Conservation (phyloP, 371 early-diverging fungal genomes). For the Mucor circinelloides region DNA sequence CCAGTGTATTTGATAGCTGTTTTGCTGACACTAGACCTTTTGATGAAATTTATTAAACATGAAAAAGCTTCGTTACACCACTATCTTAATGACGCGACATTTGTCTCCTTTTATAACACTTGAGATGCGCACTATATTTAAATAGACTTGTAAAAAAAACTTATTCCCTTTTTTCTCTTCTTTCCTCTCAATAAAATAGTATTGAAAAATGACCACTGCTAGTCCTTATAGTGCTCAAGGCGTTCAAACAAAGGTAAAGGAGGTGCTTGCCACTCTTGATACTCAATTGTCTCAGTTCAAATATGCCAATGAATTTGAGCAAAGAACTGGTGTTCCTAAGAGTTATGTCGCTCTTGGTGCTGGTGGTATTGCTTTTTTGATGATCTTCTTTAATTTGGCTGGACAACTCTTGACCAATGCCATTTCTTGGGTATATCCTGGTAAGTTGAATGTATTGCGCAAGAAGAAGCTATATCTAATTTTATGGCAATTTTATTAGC, state of each 20-base stretch:
- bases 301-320: constrained; percentile 65
- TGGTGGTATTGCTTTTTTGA: constrained; percentile 58
- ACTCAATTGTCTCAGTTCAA: constrained; percentile 69
- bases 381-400: constrained; percentile 90
- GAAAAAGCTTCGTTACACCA: constrained; percentile 1
- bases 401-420: constrained; percentile 78
- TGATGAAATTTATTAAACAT: constrained; percentile 83
- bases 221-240: constrained; percentile 20
- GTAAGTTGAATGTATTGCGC: constrained; percentile 24
- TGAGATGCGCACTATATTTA: not conserved
- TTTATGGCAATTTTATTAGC: constrained; percentile 49
- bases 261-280: constrained; percentile 40
- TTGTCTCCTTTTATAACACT: constrained; percentile 10
- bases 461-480: not conserved
- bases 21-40: constrained; percentile 94
- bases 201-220: constrained; percentile 14
- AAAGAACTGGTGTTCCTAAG: constrained; percentile 78
- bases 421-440: constrained; percentile 89
- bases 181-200: not conserved
- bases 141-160: constrained; percentile 1
- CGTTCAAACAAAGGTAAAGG: constrained; percentile 19
- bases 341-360: constrained; percentile 75
- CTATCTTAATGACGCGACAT: constrained; percentile 10
- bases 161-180: not conserved
- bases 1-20: constrained; percentile 88